Evolutionary conservation across 2,329 filamentous ascomycete species (phyloP).

Genomic region (Coniella lustricola): DNA sequence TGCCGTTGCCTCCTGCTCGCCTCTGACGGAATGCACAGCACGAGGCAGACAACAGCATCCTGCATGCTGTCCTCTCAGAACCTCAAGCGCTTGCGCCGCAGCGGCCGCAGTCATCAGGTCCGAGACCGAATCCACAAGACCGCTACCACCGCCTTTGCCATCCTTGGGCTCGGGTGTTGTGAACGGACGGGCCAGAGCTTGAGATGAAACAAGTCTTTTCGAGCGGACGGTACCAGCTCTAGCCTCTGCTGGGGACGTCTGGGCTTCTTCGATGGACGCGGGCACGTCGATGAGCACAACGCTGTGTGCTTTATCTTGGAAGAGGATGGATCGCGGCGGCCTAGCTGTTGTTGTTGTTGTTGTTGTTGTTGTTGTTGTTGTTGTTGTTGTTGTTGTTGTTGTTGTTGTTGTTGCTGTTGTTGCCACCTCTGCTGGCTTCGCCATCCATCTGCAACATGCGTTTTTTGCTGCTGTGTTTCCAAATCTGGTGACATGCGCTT

Average conservation of each 20-base stretch:
- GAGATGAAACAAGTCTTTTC: slow-evolving; percentile 39
- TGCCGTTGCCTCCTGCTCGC: neutral
- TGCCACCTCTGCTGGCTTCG: neutral
- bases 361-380: neutral
- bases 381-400: neutral
- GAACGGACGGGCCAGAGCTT: slow-evolving; percentile 38
- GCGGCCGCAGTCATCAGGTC: slow-evolving; percentile 46
- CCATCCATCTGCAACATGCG: neutral
- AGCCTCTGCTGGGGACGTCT: slow-evolving; percentile 36
- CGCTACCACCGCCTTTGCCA: slow-evolving; percentile 25
- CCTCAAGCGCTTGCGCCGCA: slow-evolving; percentile 36
- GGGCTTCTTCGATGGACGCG: slow-evolving; percentile 59
- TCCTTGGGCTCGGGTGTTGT: slow-evolving; percentile 43
- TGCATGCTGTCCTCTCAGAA: slow-evolving; percentile 26
- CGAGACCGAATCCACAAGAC: slow-evolving; percentile 42
- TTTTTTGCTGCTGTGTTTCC: too few species aligned
- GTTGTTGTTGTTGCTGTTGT: neutral
- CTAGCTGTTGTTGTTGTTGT: neutral
- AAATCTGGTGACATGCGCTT: neutral
- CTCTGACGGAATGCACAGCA: slow-evolving; percentile 9
- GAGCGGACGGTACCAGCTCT: neutral
- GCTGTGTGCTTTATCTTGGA: slow-evolving; percentile 41
- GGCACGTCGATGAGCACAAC: slow-evolving; percentile 63
- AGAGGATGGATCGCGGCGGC: slow-evolving; percentile 39
- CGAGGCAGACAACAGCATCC: slow-evolving; percentile 45